Base-by-base conservation (phyloP, 305 asterid species). In the Rubia balearica region DNA sequence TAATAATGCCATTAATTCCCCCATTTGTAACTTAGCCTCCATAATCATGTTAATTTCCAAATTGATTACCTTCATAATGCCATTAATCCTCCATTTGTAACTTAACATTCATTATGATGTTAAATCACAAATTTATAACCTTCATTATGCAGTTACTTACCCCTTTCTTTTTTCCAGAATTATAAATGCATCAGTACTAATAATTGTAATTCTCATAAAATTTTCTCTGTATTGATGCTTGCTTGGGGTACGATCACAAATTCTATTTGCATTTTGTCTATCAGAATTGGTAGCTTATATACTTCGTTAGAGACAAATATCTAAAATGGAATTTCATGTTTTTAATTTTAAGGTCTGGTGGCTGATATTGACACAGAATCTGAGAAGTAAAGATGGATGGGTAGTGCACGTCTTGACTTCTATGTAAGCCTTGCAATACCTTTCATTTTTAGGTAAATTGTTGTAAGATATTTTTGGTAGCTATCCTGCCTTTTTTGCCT, bases 311-410 rank as follows among this genome's bases (percentile, higher is more conserved):
- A 42, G 43, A 42, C 6, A 14, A 30, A 40, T 63, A 17, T 16
- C 21, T 42, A 53, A 64, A 10, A 55, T 61, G n/a, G 53, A 40
- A 43, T 63, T 9, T 8, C 64, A 16, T 12, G 16, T n/a, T 19
- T 36, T 14, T 16, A 33, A 6, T 56, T 77, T 75, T 19, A 85
- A 92, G 98, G 98, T 78, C 95, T 91, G 70, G 85, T 94, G 76
- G 99, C 96, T 73, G 99, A 94, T 77, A 89, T 91, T 67, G 99
- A 94, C 70, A 91, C 91, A 3, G 99, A 94, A 85, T 94, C 97
- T 36, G 97, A 91, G 92, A 88, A 86, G 78, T 94, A 91, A 81
- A 78, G 97, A 84, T 94, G 99, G 98, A 89, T 94, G 99, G 99
- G 99, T 67, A 87, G 98, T 83, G 91, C 92, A 67, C 98, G 98